Percentiles rank a stretch among this genome's conserved stretches.
Conservation (phyloP, 345 rosid genomes). For the Populus simonii region DNA sequence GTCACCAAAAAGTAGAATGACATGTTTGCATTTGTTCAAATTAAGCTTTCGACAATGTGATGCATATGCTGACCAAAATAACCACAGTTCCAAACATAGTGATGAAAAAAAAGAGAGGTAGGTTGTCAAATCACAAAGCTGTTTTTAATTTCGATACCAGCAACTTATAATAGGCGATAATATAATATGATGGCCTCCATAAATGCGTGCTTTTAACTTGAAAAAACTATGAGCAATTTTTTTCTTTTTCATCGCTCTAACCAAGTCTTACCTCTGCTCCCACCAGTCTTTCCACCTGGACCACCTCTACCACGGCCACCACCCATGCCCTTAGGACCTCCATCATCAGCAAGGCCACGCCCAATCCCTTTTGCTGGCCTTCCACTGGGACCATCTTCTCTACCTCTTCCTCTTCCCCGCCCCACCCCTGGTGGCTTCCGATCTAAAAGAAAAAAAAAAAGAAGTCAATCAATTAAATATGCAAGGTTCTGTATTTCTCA, state of each 20-base stretch:
- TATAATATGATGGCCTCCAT: neutral
- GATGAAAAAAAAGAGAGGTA: neutral
- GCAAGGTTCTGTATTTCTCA: neutral
- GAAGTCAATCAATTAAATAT: neutral
- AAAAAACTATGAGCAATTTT: neutral
- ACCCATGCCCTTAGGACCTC: constrained; percentile 50
- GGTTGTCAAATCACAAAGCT: neutral
- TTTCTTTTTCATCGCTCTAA: no score
- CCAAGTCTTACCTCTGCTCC: constrained; percentile 50
- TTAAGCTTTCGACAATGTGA: neutral
- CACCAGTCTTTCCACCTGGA: constrained; percentile 49
- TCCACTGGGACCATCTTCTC: constrained; percentile 69
- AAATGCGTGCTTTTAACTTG: neutral
- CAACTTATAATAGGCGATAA: neutral
- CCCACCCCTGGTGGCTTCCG: constrained; percentile 79
- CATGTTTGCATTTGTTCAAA: neutral
- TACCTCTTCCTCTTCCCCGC: constrained; percentile 82
- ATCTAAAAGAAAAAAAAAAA: constrained; percentile 33
- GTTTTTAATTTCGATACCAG: neutral
- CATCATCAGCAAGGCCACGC: constrained; percentile 64
- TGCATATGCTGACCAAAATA: neutral
- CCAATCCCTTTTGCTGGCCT: constrained; percentile 62
- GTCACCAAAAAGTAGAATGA: constrained; percentile 17
- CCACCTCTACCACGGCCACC: constrained; percentile 78
- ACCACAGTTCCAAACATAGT: neutral